A percentile compares a stretch with the other conserved stretches of the same genome.
These are phyloP conservation scores for Ustilago vetiveriae DNA, from an alignment of 1,284 basidiomycete species.

Conservation along the genomic window DNA sequence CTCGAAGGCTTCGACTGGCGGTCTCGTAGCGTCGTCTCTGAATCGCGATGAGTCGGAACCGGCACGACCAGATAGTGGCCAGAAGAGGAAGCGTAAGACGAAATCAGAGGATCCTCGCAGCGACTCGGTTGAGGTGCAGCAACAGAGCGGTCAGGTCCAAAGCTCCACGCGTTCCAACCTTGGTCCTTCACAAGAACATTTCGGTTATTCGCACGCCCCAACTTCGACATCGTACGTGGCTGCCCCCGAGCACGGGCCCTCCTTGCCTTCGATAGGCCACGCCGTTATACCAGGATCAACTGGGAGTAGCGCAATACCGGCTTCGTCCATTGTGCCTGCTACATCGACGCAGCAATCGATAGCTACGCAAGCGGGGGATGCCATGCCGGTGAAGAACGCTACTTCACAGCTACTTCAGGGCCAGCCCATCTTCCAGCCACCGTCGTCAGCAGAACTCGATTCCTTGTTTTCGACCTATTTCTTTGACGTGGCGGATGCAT, in stretches of 20 bases:
- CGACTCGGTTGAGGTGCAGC: background rate
- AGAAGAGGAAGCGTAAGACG: conserved; percentile 18
- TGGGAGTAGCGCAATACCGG: conserved; percentile 12
- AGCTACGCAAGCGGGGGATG: conserved; percentile 3
- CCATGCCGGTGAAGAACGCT: conserved; percentile 3
- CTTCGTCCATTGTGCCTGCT: background rate
- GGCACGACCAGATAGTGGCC: background rate
- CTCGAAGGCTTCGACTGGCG: background rate
- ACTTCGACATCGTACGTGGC: conserved; percentile 3
- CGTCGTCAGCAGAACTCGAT: conserved; percentile 44
- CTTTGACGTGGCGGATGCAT: conserved; percentile 40
- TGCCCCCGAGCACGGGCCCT: background rate
- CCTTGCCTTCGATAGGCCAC: background rate
- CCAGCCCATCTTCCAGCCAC: conserved; percentile 44
- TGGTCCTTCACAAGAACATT: background rate
- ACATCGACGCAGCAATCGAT: conserved; percentile 1
- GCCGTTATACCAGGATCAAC: conserved; percentile 1
- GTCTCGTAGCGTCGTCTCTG: background rate
- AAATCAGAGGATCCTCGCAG: conserved; percentile 4
- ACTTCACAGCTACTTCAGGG: conserved; percentile 27
- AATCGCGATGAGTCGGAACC: background rate
- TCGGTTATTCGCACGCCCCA: conserved; percentile 1
- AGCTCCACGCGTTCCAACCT: background rate
- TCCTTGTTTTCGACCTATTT: conserved; percentile 51
- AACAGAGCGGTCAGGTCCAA: background rate